A percentile compares a stretch with the other conserved stretches of the same genome.
Evolutionary conservation across 352 stramenopile genomes (phyloP).

Genomic region (Pythium myriotylum): DNA sequence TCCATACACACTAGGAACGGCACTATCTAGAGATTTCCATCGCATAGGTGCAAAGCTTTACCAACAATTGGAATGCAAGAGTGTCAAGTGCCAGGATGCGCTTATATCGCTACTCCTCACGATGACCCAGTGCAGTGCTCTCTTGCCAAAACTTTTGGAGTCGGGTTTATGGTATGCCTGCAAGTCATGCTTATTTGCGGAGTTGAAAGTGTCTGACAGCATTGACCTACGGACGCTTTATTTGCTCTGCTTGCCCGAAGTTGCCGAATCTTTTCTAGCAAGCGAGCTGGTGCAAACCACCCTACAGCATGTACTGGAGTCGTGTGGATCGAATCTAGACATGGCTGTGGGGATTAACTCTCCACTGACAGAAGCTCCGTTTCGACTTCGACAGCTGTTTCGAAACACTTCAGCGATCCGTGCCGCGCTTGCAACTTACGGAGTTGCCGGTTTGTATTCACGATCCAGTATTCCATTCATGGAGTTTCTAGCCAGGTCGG

Average conservation of each 20-base stretch:
- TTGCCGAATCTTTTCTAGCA: too few species aligned
- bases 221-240: conserved; percentile 1
- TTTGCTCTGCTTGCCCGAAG: neutral
- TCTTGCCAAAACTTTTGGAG: neutral
- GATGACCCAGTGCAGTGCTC: neutral
- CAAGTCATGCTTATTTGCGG: neutral
- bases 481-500: neutral
- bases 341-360: neutral
- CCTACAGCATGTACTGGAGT: neutral
- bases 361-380: neutral
- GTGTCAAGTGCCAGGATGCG: neutral
- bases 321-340: neutral
- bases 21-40: too few species aligned
- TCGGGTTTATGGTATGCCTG: conserved; percentile 4
- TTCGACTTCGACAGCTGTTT: neutral
- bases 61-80: too few species aligned
- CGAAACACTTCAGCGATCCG: neutral
- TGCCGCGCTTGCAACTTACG: neutral
- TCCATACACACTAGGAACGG: too few species aligned
- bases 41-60: too few species aligned
- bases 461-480: neutral
- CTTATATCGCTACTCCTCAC: neutral
- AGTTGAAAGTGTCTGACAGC: neutral
- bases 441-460: too few species aligned
- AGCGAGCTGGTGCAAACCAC: neutral